A percentile compares a stretch with the other conserved stretches of the same genome.
Conservation (phyloP, 768 basidiomycete genomes). For the Collybia sordida region DNA sequence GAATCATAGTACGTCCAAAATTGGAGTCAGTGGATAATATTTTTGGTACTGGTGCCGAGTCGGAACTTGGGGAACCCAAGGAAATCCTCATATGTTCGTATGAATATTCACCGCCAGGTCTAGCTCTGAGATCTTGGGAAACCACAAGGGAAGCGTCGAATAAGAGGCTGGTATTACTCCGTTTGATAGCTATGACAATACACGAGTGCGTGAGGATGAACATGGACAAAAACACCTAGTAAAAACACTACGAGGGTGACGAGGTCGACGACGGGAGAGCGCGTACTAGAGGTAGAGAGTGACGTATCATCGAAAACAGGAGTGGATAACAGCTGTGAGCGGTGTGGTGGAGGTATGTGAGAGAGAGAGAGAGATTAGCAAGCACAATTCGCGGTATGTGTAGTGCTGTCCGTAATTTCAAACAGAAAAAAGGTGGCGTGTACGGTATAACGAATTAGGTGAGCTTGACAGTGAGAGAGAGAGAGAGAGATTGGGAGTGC, state of each 20-base stretch:
- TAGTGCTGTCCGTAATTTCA: slow-evolving; percentile 3
- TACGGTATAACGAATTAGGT: slow-evolving; percentile 4
- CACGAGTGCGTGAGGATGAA: slow-evolving; percentile 8
- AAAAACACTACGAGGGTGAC: slow-evolving; percentile 3
- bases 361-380: slow-evolving; percentile 6
- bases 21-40: too few species aligned
- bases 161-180: slow-evolving; percentile 13
- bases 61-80: too few species aligned
- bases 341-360: background rate
- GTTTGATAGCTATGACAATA: slow-evolving; percentile 14
- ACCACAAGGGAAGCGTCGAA: too few species aligned
- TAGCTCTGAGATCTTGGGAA: too few species aligned
- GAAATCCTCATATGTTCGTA: too few species aligned
- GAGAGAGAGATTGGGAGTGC: background rate
- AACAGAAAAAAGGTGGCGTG: slow-evolving; percentile 1
- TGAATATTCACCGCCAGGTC: too few species aligned
- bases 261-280: background rate
- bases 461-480: background rate
- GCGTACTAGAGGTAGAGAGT: too few species aligned
- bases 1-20: too few species aligned
- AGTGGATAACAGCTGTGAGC: too few species aligned
- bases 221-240: slow-evolving; percentile 7
- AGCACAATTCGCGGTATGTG: slow-evolving; percentile 4
- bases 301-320: too few species aligned
- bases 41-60: too few species aligned